phyloP scores from a whole-genome alignment of 164 flowering plant species.

The Stephania yunnanensis region DNA sequence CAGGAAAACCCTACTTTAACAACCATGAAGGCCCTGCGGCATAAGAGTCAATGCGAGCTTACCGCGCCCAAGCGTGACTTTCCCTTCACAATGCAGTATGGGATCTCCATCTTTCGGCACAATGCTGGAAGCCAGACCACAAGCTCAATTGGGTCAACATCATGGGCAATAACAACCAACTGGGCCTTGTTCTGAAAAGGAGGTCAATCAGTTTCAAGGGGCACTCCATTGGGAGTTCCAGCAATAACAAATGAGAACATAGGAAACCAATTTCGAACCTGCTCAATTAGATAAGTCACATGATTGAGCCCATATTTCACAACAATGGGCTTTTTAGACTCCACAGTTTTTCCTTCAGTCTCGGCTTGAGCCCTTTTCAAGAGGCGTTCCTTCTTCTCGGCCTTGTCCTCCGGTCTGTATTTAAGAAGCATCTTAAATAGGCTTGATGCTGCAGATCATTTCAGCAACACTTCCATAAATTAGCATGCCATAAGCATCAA shows the following conservation, averaged over 20 bases:
- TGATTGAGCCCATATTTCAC: constrained; percentile 59
- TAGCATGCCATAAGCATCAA: neutral
- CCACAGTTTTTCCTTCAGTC: constrained; percentile 40
- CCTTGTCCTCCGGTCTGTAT: constrained; percentile 41
- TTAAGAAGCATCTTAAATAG: constrained; percentile 43
- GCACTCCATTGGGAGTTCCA: neutral
- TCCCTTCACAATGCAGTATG: constrained; percentile 78
- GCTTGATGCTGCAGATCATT: constrained; percentile 27
- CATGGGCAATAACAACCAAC: constrained; percentile 55
- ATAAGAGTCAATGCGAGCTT: neutral
- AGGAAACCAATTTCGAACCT: constrained; percentile 17
- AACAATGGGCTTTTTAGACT: constrained; percentile 37
- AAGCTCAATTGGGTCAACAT: constrained; percentile 55
- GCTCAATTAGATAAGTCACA: constrained; percentile 47
- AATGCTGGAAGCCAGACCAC: constrained; percentile 58
- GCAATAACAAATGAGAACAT: neutral
- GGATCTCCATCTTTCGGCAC: constrained; percentile 78
- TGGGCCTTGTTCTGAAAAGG: constrained; percentile 32
- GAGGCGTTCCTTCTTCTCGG: constrained; percentile 49
- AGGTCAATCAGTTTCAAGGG: neutral
- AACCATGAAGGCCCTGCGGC: neutral
- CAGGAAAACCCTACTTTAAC: neutral
- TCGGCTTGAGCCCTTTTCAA: constrained; percentile 32
- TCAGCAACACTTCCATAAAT: neutral
- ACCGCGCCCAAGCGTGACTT: constrained; percentile 59